A percentile compares a stretch with the other conserved stretches of the same genome.
These are phyloP conservation scores for Trichoderma afroharzianum DNA, from an alignment of 2,329 filamentous ascomycete species.

Conservation along the genomic window DNA sequence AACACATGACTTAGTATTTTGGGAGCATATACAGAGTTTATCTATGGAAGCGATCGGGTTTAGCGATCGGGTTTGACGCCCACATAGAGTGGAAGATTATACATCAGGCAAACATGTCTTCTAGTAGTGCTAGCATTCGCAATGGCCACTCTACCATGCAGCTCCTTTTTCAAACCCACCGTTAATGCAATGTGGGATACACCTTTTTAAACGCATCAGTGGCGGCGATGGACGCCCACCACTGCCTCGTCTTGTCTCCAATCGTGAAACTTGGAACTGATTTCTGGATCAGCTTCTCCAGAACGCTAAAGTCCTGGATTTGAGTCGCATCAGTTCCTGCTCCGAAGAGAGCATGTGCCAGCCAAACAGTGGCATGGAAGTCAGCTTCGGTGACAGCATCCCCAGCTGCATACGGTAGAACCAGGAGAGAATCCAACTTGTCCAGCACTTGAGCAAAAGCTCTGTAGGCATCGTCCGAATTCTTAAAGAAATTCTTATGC, in stretches of 20 bases:
- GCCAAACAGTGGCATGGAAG: conserved; percentile 20
- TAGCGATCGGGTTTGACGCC: not conserved
- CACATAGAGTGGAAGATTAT: not conserved
- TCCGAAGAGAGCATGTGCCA: conserved; percentile 20
- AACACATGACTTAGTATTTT: not conserved
- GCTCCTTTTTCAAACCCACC: not conserved
- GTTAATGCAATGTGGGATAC: not conserved
- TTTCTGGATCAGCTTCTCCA: not conserved
- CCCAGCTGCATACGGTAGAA: conserved; percentile 22
- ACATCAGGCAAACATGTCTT: not conserved
- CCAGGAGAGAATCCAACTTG: conserved; percentile 19
- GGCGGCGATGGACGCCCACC: not conserved
- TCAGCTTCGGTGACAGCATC: conserved; percentile 21
- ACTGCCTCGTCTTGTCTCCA: not conserved
- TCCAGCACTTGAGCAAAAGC: conserved; percentile 18
- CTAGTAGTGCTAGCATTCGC: not conserved
- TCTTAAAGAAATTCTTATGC: conserved; percentile 18
- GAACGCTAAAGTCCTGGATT: not conserved
- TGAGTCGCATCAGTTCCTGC: not conserved
- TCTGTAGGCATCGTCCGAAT: not conserved
- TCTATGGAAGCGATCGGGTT: not conserved
- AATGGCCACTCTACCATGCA: not conserved
- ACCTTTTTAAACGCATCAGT: not conserved
- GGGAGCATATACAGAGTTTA: not conserved
- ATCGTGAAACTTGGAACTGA: not conserved